Evolutionary conservation across 306 rosid species (phyloP), one percentile per base, ranked within the genome.

Genomic region (Gillenia trifoliata): DNA sequence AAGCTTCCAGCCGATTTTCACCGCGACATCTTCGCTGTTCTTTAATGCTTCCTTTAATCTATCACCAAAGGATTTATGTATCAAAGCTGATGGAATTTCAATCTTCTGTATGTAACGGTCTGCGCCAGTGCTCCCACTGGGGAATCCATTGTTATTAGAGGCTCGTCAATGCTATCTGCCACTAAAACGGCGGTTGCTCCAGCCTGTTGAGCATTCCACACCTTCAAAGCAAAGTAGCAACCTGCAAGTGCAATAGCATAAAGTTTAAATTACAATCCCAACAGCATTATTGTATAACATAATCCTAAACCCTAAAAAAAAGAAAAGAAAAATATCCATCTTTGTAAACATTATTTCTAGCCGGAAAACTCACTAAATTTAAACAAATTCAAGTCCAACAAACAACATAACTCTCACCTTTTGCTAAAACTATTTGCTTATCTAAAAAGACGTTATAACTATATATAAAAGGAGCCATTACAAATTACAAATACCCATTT

Each of bases 171-270:
- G 34, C 11, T 80, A 64, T 93, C 97, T 31, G 83, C 78, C 33
- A 93, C 98, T 71, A 93, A 76, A 55, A 93, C 98, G 10, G 97
- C 98, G 2, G 90, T 90, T 1, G 98, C 97, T 84, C 98, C 98
- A 0, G 96, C 98, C 77, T 52, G 71, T 77, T 93, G 94, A 9
- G 92, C 98, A 78, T 91, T 86, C 98, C 98, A 93, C 52, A 87
- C 96, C 84, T 93, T 93, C 85, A 83, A 77, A 38, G 97, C 92
- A 85, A 93, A 93, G 72, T 84, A 90, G 84, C 98, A 93, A 49
- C 79, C 98, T 93, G 49, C 86, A 59, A 77, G 16, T 12, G 68
- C 59, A 73, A 68, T 16, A 26, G 29, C 28, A 59, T 62, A 28
- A 57, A 64, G 36, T 41, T 34, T 31, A 63, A 43, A 43, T 8